These are phyloP conservation scores for Insectozyma bohioensis DNA, from an alignment of 1,139 yeast genomes.

Conservation along the genomic window DNA sequence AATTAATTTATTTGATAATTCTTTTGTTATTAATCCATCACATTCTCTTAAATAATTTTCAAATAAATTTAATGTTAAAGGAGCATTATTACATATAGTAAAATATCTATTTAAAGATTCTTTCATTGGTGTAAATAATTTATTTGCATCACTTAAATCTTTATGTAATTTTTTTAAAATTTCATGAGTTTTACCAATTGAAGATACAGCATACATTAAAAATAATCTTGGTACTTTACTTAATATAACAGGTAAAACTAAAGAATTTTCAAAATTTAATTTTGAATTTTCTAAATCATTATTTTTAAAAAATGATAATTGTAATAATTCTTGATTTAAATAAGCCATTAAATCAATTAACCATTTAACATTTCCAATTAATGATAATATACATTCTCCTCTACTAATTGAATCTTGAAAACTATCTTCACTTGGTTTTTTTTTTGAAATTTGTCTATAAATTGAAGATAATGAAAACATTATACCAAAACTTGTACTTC, in stretches of 20 bases:
- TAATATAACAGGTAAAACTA: slow-evolving; percentile 54
- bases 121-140: slow-evolving; percentile 51
- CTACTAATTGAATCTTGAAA: slow-evolving; percentile 54
- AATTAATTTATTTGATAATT: slow-evolving; percentile 21
- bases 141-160: slow-evolving; percentile 41
- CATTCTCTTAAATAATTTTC: slow-evolving; percentile 62
- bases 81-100: slow-evolving; percentile 52
- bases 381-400: slow-evolving; percentile 57
- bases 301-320: slow-evolving; percentile 26
- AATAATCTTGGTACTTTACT: slow-evolving; percentile 73
- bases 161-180: slow-evolving; percentile 47
- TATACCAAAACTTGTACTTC: slow-evolving; percentile 71
- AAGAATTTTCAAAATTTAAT: slow-evolving; percentile 30
- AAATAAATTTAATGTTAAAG: slow-evolving; percentile 58
- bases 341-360: slow-evolving; percentile 66
- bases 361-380: slow-evolving; percentile 79
- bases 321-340: slow-evolving; percentile 65
- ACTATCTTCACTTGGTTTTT: slow-evolving; percentile 50
- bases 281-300: slow-evolving; percentile 22
- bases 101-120: slow-evolving; percentile 56
- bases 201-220: slow-evolving; percentile 66
- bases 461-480: slow-evolving; percentile 70
- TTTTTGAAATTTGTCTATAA: slow-evolving; percentile 54
- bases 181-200: slow-evolving; percentile 67
- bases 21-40: slow-evolving; percentile 36